Evolutionary conservation across 2,329 filamentous ascomycete species (phyloP).

Genomic region (Fusarium cicatricum): DNA sequence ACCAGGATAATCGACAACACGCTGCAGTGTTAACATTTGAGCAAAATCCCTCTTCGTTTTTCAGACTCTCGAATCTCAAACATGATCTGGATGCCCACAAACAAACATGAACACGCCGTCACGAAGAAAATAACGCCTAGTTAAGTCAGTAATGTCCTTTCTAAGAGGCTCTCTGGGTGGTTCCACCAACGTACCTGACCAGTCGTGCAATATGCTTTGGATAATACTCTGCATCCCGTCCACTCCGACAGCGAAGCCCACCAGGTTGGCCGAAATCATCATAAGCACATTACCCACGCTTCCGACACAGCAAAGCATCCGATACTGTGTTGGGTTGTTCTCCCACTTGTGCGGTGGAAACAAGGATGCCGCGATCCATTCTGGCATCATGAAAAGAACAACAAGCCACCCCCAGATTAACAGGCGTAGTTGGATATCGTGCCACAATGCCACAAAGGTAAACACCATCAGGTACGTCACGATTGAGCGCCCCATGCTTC

Average conservation of each 20-base stretch:
- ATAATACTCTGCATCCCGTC: constrained; percentile 85
- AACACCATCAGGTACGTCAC: constrained; percentile 86
- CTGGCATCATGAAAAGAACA: constrained; percentile 91
- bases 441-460: constrained; percentile 97
- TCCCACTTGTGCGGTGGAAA: constrained; percentile 81
- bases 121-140: constrained; percentile 76
- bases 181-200: constrained; percentile 62
- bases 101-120: constrained; percentile 76
- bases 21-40: constrained; percentile 73
- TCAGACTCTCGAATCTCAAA: constrained; percentile 92
- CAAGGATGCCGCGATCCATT: constrained; percentile 74
- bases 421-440: constrained; percentile 90
- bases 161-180: not conserved
- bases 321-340: constrained; percentile 73
- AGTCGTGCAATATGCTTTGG: constrained; percentile 77
- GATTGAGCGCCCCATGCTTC: constrained; percentile 64
- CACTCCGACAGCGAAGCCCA: constrained; percentile 91
- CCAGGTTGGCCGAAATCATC: constrained; percentile 95
- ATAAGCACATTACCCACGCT: constrained; percentile 86
- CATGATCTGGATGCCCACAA: constrained; percentile 91
- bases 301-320: constrained; percentile 81
- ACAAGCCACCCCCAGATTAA: constrained; percentile 98
- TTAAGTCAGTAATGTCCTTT: constrained; percentile 34
- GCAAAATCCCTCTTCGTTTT: constrained; percentile 77
- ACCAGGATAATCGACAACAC: not conserved